A percentile compares a stretch with the other conserved stretches of the same genome.
Conservation (phyloP, 1,284 basidiomycete species). For the Malassezia yamatoensis region DNA sequence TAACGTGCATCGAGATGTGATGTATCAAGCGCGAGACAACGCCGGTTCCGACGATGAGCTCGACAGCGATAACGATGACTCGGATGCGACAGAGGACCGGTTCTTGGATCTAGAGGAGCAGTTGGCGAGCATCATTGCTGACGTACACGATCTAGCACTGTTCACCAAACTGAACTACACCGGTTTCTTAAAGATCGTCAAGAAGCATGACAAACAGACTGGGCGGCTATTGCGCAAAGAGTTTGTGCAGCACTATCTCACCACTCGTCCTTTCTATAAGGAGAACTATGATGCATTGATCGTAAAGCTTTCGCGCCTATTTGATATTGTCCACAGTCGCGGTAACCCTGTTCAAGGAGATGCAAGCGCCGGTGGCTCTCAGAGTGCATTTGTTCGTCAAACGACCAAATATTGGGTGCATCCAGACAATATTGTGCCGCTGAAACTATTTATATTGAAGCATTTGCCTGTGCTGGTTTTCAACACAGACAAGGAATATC, state of each 20-base stretch:
- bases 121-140: slow-evolving; percentile 87
- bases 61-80: slow-evolving; percentile 59
- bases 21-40: slow-evolving; percentile 49
- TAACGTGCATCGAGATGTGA: slow-evolving; percentile 12
- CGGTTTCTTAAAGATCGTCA: slow-evolving; percentile 97
- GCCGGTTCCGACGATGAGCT: slow-evolving; percentile 53
- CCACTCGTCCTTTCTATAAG: slow-evolving; percentile 91
- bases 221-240: slow-evolving; percentile 55
- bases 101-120: slow-evolving; percentile 88
- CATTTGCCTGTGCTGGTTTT: slow-evolving; percentile 70
- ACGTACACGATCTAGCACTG: slow-evolving; percentile 91
- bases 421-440: slow-evolving; percentile 70
- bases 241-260: slow-evolving; percentile 78
- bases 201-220: slow-evolving; percentile 74
- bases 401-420: slow-evolving; percentile 97
- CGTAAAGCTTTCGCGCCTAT: slow-evolving; percentile 88
- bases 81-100: slow-evolving; percentile 69
- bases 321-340: slow-evolving; percentile 87
- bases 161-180: slow-evolving; percentile 84
- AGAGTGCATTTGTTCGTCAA: slow-evolving; percentile 92
- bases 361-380: slow-evolving; percentile 80
- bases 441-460: slow-evolving; percentile 86
- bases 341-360: slow-evolving; percentile 90
- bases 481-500: slow-evolving; percentile 88
- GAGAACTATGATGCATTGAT: slow-evolving; percentile 68